Evolutionary conservation across 495 filamentous ascomycete genomes (phyloP).

Genomic region (Staphylotrichum longicolle): DNA sequence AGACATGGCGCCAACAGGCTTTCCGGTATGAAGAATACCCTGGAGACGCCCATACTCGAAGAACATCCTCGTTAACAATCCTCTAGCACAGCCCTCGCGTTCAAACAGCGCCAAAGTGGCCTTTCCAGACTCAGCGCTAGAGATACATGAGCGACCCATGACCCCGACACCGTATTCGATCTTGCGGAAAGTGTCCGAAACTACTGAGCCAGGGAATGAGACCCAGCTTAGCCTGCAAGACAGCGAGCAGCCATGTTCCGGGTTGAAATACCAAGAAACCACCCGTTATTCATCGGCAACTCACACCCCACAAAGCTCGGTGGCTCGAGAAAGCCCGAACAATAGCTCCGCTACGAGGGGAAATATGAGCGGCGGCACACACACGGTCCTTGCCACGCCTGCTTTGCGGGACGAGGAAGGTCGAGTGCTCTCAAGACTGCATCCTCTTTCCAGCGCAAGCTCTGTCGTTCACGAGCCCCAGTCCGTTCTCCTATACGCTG

Average conservation of each 20-base stretch:
- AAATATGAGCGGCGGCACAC: no score
- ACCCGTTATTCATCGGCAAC: background rate
- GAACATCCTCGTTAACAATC: background rate
- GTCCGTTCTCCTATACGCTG: background rate
- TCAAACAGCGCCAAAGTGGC: background rate
- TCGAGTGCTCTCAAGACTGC: background rate
- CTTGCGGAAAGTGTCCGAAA: slow-evolving; percentile 11
- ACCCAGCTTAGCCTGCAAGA: background rate
- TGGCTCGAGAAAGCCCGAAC: background rate
- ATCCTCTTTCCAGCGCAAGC: background rate
- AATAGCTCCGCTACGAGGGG: background rate
- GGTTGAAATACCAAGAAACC: background rate
- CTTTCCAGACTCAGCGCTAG: background rate
- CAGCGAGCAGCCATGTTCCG: background rate
- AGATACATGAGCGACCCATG: slow-evolving; percentile 7
- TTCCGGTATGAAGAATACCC: background rate
- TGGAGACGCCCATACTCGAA: background rate
- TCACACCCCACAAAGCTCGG: background rate
- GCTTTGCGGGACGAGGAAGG: background rate
- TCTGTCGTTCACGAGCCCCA: background rate
- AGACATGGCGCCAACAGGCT: background rate
- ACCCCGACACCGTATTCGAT: slow-evolving; percentile 16
- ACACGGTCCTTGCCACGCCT: background rate
- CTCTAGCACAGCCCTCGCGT: background rate
- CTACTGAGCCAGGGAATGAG: background rate